phyloP scores from a whole-genome alignment of 2,329 filamentous ascomycete species.

The Colletotrichum endophyticum region DNA sequence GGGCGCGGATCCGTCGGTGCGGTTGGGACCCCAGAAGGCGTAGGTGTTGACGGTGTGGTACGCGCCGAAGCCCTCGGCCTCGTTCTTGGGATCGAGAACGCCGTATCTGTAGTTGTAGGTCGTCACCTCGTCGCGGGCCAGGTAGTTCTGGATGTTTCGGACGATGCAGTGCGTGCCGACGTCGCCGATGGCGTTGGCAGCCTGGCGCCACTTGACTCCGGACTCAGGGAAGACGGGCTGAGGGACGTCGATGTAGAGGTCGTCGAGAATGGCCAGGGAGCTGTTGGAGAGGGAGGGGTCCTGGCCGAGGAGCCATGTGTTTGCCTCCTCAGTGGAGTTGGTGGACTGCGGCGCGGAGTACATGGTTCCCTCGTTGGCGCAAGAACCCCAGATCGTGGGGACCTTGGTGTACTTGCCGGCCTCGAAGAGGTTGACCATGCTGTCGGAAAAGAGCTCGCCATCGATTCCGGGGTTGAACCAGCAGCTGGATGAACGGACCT shows the following conservation, averaged over 20 bases:
- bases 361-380: constrained; percentile 41
- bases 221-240: constrained; percentile 30
- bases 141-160: constrained; percentile 31
- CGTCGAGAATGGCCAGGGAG: constrained; percentile 34
- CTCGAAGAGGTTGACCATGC: constrained; percentile 53
- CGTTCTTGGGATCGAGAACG: constrained; percentile 62
- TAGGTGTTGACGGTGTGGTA: constrained; percentile 70
- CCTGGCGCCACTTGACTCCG: constrained; percentile 42
- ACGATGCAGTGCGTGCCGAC: constrained; percentile 40
- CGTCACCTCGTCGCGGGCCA: constrained; percentile 34
- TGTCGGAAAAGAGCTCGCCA: constrained; percentile 52
- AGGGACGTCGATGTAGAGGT: constrained; percentile 39
- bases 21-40: constrained; percentile 70
- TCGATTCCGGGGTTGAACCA: constrained; percentile 52
- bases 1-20: constrained; percentile 54
- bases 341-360: constrained; percentile 33
- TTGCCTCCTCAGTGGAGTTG: constrained; percentile 35
- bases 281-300: constrained; percentile 36
- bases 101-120: constrained; percentile 75
- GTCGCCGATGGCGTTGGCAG: constrained; percentile 39
- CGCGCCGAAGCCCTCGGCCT: constrained; percentile 63
- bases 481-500: constrained; percentile 25
- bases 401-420: constrained; percentile 57
- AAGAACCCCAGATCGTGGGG: constrained; percentile 53
- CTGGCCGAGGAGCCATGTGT: constrained; percentile 36